These are phyloP conservation scores for Hericium rajendrae DNA, from an alignment of 768 basidiomycete genomes.

Conservation along the genomic window DNA sequence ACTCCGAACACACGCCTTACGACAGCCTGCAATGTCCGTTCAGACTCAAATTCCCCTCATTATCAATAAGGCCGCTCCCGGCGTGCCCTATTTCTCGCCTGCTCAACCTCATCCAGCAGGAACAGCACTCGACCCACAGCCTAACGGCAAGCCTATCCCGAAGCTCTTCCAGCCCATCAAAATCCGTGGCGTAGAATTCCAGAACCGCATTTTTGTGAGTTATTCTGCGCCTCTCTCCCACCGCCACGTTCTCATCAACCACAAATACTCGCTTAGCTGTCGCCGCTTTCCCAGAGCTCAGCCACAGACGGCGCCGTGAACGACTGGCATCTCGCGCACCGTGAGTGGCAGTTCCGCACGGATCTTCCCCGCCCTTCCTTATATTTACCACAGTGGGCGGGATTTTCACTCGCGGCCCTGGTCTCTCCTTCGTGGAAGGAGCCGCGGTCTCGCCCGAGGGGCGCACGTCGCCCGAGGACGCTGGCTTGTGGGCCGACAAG, in stretches of 20 bases:
- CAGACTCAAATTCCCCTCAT: background rate
- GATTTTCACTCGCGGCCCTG: constrained; percentile 44
- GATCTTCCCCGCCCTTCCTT: background rate
- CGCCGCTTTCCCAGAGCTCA: constrained; percentile 2
- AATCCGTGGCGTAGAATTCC: constrained; percentile 25
- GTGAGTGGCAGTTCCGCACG: background rate
- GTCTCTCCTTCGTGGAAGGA: constrained; percentile 57
- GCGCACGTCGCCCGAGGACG: constrained; percentile 52
- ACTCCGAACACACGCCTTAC: too few species aligned
- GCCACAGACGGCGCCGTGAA: background rate
- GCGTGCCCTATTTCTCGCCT: constrained; percentile 37
- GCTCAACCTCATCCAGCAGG: constrained; percentile 34
- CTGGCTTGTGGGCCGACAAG: constrained; percentile 52
- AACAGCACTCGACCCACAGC: constrained; percentile 33
- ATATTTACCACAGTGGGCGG: background rate
- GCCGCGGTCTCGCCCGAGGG: constrained; percentile 51
- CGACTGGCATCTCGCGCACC: constrained; percentile 3
- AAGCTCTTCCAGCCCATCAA: constrained; percentile 29
- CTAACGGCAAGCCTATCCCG: constrained; percentile 29
- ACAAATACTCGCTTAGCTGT: background rate
- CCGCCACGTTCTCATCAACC: background rate
- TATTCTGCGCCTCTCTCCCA: background rate
- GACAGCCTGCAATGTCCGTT: too few species aligned
- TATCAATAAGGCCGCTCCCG: constrained; percentile 31
- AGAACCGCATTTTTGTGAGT: constrained; percentile 20